Percentiles rank a stretch among this genome's conserved stretches.
These are phyloP conservation scores for Xylariaceae sp. DNA, from an alignment of 2,329 filamentous ascomycete species.

Conservation along the genomic window DNA sequence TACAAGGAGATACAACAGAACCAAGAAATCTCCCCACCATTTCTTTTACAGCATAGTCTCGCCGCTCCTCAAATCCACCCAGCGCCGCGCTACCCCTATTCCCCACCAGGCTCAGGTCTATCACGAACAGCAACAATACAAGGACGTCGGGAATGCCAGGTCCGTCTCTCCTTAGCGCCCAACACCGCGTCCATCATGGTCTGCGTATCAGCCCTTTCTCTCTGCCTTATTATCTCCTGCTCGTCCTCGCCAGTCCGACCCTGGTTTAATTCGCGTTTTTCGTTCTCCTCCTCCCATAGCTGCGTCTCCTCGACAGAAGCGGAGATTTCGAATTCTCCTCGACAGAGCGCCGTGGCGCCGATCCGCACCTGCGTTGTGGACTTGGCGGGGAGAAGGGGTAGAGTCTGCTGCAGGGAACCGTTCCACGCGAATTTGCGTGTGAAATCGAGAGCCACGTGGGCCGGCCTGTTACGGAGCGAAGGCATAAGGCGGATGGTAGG, in stretches of 20 bases:
- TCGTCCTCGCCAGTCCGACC: background rate
- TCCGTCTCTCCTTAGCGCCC: slow-evolving; percentile 56
- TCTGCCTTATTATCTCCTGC: slow-evolving; percentile 23
- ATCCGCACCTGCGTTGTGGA: slow-evolving; percentile 58
- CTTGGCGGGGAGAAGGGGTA: slow-evolving; percentile 60
- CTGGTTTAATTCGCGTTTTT: background rate
- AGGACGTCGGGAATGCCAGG: slow-evolving; percentile 60
- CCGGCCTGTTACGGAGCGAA: slow-evolving; percentile 66
- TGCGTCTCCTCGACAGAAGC: slow-evolving; percentile 77
- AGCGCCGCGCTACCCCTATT: background rate
- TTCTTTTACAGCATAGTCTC: slow-evolving; percentile 1
- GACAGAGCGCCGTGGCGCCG: slow-evolving; percentile 70
- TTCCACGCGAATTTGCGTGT: slow-evolving; percentile 81
- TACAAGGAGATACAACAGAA: background rate
- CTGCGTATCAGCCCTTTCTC: slow-evolving; percentile 48
- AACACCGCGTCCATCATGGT: slow-evolving; percentile 56
- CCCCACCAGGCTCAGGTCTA: slow-evolving; percentile 16
- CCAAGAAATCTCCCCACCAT: background rate
- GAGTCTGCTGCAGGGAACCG: slow-evolving; percentile 71
- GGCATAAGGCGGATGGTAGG: slow-evolving; percentile 75
- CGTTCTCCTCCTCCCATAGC: slow-evolving; percentile 38
- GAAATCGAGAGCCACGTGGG: slow-evolving; percentile 71
- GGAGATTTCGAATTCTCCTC: slow-evolving; percentile 77
- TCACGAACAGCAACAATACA: slow-evolving; percentile 54
- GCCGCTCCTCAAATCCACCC: background rate